phyloP scores from a whole-genome alignment of 192 early-diverging fungal species.

The Pilaira anomala region DNA sequence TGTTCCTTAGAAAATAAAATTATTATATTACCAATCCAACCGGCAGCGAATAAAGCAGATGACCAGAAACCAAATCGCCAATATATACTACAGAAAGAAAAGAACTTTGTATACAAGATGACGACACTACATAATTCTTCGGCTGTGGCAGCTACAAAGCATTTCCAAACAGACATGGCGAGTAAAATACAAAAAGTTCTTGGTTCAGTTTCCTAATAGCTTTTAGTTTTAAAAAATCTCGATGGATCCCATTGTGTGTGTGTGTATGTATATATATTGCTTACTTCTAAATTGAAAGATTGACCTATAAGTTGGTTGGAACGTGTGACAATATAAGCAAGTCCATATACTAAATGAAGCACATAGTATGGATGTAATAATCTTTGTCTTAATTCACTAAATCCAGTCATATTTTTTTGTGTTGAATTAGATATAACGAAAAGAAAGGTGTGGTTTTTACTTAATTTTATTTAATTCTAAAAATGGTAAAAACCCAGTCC shows the following conservation, averaged over 20 bases:
- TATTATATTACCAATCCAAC: slow-evolving; percentile 40
- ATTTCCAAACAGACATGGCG: slow-evolving; percentile 27
- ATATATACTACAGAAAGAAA: slow-evolving; percentile 38
- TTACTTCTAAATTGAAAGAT: slow-evolving; percentile 19
- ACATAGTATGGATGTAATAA: slow-evolving; percentile 44
- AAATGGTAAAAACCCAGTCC: not conserved
- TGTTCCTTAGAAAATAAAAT: not conserved
- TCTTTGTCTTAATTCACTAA: slow-evolving; percentile 35
- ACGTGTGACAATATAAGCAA: slow-evolving; percentile 16
- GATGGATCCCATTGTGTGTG: too few relatives aligned
- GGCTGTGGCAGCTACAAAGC: slow-evolving; percentile 38
- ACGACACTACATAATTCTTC: slow-evolving; percentile 48
- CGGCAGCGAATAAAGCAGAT: slow-evolving; percentile 28
- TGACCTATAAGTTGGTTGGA: not conserved
- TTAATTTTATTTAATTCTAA: not conserved
- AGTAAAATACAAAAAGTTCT: slow-evolving; percentile 17
- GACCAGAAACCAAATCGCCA: slow-evolving; percentile 40
- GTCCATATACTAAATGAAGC: slow-evolving; percentile 29
- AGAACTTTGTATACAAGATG: slow-evolving; percentile 45
- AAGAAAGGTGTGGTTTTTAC: not conserved
- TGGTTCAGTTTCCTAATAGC: slow-evolving; percentile 15
- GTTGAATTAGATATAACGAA: not conserved
- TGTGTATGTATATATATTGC: not conserved
- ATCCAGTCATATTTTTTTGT: slow-evolving; percentile 9
- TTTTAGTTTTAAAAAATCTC: not conserved